A percentile compares a stretch with the other conserved stretches of the same genome.
Conservation (phyloP, 2,329 filamentous ascomycete genomes). For the Aspergillus uvarum region DNA sequence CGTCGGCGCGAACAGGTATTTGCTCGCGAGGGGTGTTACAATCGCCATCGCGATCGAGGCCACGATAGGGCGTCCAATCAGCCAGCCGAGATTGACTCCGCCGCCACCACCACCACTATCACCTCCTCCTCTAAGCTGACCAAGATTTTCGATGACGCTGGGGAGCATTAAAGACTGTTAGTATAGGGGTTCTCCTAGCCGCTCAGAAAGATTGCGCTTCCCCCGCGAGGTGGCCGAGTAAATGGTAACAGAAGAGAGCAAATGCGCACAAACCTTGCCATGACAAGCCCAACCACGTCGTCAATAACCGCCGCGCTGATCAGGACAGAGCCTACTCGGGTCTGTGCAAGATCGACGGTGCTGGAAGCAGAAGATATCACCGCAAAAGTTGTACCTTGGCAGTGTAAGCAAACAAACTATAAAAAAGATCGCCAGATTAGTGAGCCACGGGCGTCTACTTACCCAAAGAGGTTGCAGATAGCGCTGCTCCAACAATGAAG, state of each 20-base stretch:
- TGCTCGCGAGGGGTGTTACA: conserved; percentile 37
- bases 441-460: neutral
- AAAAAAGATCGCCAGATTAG: neutral
- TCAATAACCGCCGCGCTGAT: conserved; percentile 51
- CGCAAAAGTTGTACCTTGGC: conserved; percentile 30
- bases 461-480: conserved; percentile 34
- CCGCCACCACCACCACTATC: no score
- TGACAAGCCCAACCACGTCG: conserved; percentile 48
- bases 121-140: conserved; percentile 21
- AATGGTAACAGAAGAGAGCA: no score
- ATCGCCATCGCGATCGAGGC: conserved; percentile 39
- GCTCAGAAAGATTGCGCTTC: no score
- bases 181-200: neutral
- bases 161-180: neutral
- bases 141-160: conserved; percentile 37
- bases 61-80: conserved; percentile 41
- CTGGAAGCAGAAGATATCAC: conserved; percentile 32
- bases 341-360: conserved; percentile 44
- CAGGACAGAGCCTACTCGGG: conserved; percentile 46
- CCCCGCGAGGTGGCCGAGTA: no score
- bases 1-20: conserved; percentile 41
- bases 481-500: conserved; percentile 32
- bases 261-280: conserved; percentile 22
- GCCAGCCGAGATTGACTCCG: conserved; percentile 35
- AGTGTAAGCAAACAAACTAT: neutral